Base-by-base conservation (phyloP, 352 stramenopile genomes). In the Phytopythium aichiense region DNA sequence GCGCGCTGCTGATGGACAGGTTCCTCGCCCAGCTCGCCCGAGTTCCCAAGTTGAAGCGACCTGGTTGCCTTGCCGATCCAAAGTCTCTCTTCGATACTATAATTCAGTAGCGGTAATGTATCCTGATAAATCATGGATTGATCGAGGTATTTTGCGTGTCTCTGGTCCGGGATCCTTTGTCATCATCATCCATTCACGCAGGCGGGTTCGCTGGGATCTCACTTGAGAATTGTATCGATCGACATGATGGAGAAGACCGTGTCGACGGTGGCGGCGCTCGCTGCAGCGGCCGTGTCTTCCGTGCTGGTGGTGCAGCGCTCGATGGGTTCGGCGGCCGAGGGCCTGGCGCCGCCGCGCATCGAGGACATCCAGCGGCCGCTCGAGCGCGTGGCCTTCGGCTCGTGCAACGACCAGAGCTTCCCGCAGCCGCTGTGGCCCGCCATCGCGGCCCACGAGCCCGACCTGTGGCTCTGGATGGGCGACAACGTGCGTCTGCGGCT, bases 401-500 rank as follows among this genome's bases (percentile, higher is more conserved):
- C 87, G 15, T 95, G 87, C 80, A 95, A 92, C 53, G 84, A 95
- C 55, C 87, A 95, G 71, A 87, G 82, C 71, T 87, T 92, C 54
- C 70, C 74, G 37, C 84, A 95, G 68, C 84, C 85, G 31, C 71
- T 95, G 62, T 95, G 87, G 87, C 35, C 62, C 11, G 72, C 68
- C 28, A 94, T 95, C 53, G 66, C 68, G 12, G 65, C 64, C 4
- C 72, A 90, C 46, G 53, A 88, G 13, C 81, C 84, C 2, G 78
- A 95, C 31, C 68, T 94, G 15, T 95, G 83, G 83, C 33, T 95
- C 63, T 95, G 87, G 87, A 91, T 95, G 80, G 87, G 87, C 65
- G 87, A 95, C 72, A 95, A 93, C 52, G 85, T 94, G 57, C 60
- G 64, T 61, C 40, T n/a, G 13, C 1, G 11, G 11, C 33, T n/a